Percentiles rank a stretch among this genome's conserved stretches.
These are phyloP conservation scores for Cladophialophora bantiana DNA, from an alignment of 2,329 filamentous ascomycete genomes.

Conservation along the genomic window DNA sequence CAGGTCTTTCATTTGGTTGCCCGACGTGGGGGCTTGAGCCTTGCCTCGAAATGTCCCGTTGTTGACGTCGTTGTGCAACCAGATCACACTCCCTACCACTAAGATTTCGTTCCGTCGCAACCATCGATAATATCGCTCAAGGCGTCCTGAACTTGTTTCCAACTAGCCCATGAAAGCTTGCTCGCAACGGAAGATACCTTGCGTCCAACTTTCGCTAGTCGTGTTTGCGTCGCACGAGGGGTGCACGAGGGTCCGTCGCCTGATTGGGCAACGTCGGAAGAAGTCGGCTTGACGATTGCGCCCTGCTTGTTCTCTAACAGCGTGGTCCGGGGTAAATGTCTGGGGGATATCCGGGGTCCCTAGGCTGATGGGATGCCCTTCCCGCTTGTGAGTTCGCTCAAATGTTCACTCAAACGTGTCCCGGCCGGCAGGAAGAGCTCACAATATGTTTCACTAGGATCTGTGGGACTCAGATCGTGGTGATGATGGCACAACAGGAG, in stretches of 20 bases:
- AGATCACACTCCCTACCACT: neutral
- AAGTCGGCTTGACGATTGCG: constrained; percentile 10
- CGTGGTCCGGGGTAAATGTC: constrained; percentile 5
- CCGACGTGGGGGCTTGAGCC: neutral
- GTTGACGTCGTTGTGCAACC: neutral
- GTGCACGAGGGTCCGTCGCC: neutral
- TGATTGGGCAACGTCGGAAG: constrained; percentile 11
- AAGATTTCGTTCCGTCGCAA: neutral
- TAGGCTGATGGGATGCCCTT: neutral
- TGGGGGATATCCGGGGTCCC: constrained; percentile 2
- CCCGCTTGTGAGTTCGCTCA: neutral
- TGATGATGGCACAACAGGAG: neutral
- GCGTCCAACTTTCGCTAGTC: constrained; percentile 1
- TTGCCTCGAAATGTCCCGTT: neutral
- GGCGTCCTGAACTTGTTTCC: neutral
- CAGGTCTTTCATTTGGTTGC: neutral
- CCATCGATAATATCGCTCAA: neutral
- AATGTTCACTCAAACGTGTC: neutral
- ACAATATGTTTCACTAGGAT: neutral
- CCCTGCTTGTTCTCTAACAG: neutral
- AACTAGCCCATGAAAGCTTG: neutral
- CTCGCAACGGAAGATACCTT: constrained; percentile 9
- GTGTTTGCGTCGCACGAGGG: neutral
- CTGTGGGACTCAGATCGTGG: constrained; percentile 1
- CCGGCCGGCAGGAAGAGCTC: neutral